Conservation (phyloP, 2,329 filamentous ascomycete species). For the Diaporthe eres region DNA sequence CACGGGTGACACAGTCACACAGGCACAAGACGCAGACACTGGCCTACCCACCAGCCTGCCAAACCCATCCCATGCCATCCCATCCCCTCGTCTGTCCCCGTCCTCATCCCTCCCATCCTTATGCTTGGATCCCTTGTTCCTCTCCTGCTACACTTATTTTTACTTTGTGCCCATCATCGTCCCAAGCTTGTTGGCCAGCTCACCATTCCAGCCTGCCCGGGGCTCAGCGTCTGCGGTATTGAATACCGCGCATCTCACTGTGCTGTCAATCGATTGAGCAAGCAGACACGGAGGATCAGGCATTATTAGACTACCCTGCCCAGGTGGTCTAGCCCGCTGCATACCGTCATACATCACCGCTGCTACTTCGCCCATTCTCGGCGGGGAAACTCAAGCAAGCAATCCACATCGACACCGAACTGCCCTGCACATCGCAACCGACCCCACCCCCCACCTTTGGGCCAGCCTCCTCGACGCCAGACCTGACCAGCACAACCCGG, state of each 20-base stretch:
- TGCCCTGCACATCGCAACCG: conserved; percentile 10
- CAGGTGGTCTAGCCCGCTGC: conserved; percentile 6
- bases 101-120: conserved; percentile 27
- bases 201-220: background rate
- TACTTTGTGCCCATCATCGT: conserved; percentile 13
- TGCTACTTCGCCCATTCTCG: conserved; percentile 15
- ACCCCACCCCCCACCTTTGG: conserved; percentile 30
- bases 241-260: background rate
- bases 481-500: conserved; percentile 37
- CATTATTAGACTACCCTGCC: background rate
- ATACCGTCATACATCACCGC: conserved; percentile 28
- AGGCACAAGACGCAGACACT: conserved; percentile 16
- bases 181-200: conserved; percentile 8
- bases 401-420: conserved; percentile 13
- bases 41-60: background rate
- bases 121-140: conserved; percentile 17
- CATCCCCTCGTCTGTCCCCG: background rate
- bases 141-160: conserved; percentile 35
- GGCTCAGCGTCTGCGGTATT: background rate
- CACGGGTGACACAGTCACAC: conserved; percentile 25
- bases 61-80: conserved; percentile 6
- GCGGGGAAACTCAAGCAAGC: conserved; percentile 8
- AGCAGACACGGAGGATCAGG: background rate
- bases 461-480: conserved; percentile 34
- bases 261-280: background rate